Conservation (phyloP, 805 yeast species). For the Lachancea fermentati region DNA sequence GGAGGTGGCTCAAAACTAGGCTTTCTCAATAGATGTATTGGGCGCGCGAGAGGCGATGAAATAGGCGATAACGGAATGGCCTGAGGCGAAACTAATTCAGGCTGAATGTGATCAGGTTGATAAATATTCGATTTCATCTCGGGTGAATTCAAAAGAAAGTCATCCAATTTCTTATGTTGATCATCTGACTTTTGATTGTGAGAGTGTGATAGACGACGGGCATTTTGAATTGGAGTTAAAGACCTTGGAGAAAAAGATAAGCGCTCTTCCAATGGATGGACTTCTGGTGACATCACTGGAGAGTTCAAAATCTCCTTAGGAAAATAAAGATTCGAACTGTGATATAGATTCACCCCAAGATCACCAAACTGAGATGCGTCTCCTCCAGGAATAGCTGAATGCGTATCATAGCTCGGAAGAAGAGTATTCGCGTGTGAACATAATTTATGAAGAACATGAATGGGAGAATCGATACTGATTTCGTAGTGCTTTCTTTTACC, state of each 20-base stretch:
- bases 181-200: slow-evolving; percentile 2
- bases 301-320: slow-evolving; percentile 36
- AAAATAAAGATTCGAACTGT: slow-evolving; percentile 37
- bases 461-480: slow-evolving; percentile 90
- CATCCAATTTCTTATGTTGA: slow-evolving; percentile 2
- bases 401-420: slow-evolving; percentile 61
- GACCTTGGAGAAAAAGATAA: slow-evolving; percentile 12
- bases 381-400: slow-evolving; percentile 12
- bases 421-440: slow-evolving; percentile 80
- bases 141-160: slow-evolving; percentile 20
- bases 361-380: slow-evolving; percentile 17
- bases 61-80: slow-evolving; percentile 56
- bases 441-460: slow-evolving; percentile 67
- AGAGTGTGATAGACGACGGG: slow-evolving; percentile 4
- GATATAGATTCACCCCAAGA: slow-evolving; percentile 20
- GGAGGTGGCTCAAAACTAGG: slow-evolving; percentile 63
- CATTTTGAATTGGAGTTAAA: slow-evolving; percentile 10
- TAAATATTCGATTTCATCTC: slow-evolving; percentile 44
- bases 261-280: slow-evolving; percentile 39
- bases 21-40: slow-evolving; percentile 47
- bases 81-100: slow-evolving; percentile 54
- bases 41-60: slow-evolving; percentile 42
- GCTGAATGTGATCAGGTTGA: slow-evolving; percentile 45
- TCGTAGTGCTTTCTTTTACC: slow-evolving; percentile 86
- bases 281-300: slow-evolving; percentile 54